Conservation (phyloP, 352 stramenopile genomes). For the Pythium coloratum region DNA sequence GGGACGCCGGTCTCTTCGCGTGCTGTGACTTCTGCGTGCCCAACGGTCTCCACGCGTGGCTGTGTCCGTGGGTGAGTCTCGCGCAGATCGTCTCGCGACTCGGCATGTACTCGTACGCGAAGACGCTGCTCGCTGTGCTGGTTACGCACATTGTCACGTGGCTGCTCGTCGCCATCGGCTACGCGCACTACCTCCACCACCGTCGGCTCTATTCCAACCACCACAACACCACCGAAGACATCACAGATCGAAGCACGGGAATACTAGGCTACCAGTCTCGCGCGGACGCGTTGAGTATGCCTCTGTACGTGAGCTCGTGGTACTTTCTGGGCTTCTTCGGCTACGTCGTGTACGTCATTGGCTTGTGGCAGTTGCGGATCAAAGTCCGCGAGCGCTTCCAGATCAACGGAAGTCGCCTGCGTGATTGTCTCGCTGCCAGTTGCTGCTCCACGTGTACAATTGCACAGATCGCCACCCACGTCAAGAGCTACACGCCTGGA, state of each 20-base stretch:
- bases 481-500: constrained; percentile 55
- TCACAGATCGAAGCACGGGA: constrained; percentile 13
- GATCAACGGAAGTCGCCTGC: constrained; percentile 42
- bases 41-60: constrained; percentile 48
- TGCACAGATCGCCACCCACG: constrained; percentile 64
- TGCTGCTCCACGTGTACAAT: constrained; percentile 54
- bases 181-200: neutral
- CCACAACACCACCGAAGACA: too few species aligned
- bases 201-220: constrained; percentile 8
- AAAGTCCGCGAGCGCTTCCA: constrained; percentile 45
- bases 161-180: constrained; percentile 7
- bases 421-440: constrained; percentile 36
- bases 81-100: constrained; percentile 55
- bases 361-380: constrained; percentile 39
- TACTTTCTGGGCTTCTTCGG: constrained; percentile 26
- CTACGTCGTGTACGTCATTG: constrained; percentile 26
- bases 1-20: constrained; percentile 40
- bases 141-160: constrained; percentile 16
- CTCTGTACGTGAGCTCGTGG: constrained; percentile 22
- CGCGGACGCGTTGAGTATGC: constrained; percentile 5
- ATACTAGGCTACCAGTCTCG: constrained; percentile 17
- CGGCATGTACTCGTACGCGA: constrained; percentile 41
- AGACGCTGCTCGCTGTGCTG: constrained; percentile 40
- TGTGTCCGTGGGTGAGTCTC: constrained; percentile 58
- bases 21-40: constrained; percentile 48